phyloP scores from a whole-genome alignment of 345 rosid genomes.

The Toxicodendron radicans region DNA sequence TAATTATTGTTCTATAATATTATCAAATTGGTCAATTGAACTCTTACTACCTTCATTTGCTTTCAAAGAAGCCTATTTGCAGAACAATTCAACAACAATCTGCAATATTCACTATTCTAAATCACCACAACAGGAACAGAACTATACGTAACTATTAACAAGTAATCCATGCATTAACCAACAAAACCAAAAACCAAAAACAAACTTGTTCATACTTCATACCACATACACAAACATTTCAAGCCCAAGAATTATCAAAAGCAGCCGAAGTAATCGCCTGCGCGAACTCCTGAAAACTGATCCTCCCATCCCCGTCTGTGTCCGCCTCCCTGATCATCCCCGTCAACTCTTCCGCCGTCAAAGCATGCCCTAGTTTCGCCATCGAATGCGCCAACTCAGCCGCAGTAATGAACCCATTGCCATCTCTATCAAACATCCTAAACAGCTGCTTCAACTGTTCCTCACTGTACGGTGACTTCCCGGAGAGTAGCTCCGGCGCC shows the following conservation, averaged over 20 bases:
- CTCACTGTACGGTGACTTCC: slow-evolving; percentile 73
- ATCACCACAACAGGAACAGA: neutral
- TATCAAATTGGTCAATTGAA: too few relatives aligned
- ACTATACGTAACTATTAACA: neutral
- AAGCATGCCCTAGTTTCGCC: slow-evolving; percentile 83
- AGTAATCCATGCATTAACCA: neutral
- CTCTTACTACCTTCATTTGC: too few relatives aligned
- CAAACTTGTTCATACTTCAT: slow-evolving; percentile 1
- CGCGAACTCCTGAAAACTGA: slow-evolving; percentile 72
- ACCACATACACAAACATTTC: slow-evolving; percentile 8
- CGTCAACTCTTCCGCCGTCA: slow-evolving; percentile 75
- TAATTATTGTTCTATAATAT: too few relatives aligned
- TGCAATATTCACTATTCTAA: neutral
- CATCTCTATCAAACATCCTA: slow-evolving; percentile 73
- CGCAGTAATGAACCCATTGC: slow-evolving; percentile 76
- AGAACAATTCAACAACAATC: neutral
- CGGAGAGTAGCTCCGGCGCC: slow-evolving; percentile 67
- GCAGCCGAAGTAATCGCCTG: slow-evolving; percentile 89
- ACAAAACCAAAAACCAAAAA: neutral
- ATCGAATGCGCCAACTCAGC: slow-evolving; percentile 85
- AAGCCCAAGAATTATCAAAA: slow-evolving; percentile 78
- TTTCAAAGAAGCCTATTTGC: too few relatives aligned
- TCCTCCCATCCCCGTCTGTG: slow-evolving; percentile 86
- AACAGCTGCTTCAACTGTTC: slow-evolving; percentile 67
- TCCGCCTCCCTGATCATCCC: slow-evolving; percentile 98